Evolutionary conservation across 768 basidiomycete species (phyloP).

Genomic region (Cystobasidium ongulense): DNA sequence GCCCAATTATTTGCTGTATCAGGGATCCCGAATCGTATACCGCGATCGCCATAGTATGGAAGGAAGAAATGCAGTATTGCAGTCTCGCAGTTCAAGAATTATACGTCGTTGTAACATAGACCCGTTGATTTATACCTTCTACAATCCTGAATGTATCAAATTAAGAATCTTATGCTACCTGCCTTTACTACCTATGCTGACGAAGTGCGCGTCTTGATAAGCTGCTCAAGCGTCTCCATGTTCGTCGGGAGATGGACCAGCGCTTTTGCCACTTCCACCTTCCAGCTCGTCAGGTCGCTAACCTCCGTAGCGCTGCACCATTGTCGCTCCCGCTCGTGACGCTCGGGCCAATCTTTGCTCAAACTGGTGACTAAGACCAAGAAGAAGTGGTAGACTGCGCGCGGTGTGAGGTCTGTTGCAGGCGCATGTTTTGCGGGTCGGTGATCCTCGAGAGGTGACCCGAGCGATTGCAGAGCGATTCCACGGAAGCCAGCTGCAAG

Average conservation of each 20-base stretch:
- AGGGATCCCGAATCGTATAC: no score
- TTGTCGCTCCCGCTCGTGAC: constrained; percentile 12
- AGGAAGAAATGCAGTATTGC: no score
- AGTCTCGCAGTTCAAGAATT: not conserved
- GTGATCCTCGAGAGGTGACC: not conserved
- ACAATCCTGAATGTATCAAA: not conserved
- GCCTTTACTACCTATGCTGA: not conserved
- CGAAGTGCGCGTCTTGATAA: not conserved
- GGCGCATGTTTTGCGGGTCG: not conserved
- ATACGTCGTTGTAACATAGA: not conserved
- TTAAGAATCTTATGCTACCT: not conserved
- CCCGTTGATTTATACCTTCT: not conserved
- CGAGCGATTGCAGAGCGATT: not conserved
- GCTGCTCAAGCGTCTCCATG: not conserved
- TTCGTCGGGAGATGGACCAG: not conserved
- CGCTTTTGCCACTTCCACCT: not conserved
- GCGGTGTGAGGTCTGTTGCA: not conserved
- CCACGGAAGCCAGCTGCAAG: constrained; percentile 26
- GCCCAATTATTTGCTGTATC: no score
- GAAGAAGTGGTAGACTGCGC: constrained; percentile 1
- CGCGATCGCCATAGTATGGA: not conserved
- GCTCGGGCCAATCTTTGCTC: constrained; percentile 19
- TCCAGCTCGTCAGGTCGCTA: not conserved
- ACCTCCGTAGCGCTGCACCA: constrained; percentile 4
- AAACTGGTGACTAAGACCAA: constrained; percentile 17